Evolutionary conservation across 2,329 filamentous ascomycete species (phyloP).

Genomic region (Sporothrix protearum): DNA sequence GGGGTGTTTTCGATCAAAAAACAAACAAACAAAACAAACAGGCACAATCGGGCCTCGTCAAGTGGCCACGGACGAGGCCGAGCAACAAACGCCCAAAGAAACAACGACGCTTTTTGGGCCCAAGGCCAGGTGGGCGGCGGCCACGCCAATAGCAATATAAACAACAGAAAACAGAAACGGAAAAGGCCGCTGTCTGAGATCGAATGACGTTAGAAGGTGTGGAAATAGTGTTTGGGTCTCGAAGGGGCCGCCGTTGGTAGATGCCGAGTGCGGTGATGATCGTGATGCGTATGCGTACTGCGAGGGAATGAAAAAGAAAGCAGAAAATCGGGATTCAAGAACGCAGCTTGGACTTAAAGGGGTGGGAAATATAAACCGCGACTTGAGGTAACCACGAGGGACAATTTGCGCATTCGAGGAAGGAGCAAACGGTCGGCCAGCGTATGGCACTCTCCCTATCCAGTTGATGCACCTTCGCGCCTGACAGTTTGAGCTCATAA

Average conservation of each 20-base stretch:
- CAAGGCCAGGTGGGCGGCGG: not conserved
- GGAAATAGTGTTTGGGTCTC: not conserved
- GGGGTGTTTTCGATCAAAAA: not conserved
- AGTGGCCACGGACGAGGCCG: constrained; percentile 2
- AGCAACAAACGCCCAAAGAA: not conserved
- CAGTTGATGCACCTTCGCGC: not conserved
- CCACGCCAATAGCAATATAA: not conserved
- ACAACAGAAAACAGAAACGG: not conserved
- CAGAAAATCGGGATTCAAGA: not conserved
- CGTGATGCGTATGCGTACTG: not conserved
- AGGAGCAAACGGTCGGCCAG: not conserved
- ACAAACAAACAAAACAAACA: constrained; percentile 7
- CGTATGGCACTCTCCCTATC: not conserved
- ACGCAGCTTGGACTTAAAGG: not conserved
- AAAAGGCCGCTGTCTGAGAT: not conserved
- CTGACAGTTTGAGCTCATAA: not conserved
- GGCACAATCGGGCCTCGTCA: not conserved
- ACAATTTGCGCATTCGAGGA: not conserved
- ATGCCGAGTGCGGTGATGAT: not conserved
- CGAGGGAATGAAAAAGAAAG: not conserved
- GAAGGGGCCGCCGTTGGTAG: not conserved
- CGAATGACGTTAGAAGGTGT: not conserved
- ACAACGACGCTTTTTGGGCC: not conserved
- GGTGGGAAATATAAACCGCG: not conserved
- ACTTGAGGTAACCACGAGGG: not conserved